These are phyloP conservation scores for Theileria equi DNA, from an alignment of 169 alveolate genomes.

Conservation along the genomic window DNA sequence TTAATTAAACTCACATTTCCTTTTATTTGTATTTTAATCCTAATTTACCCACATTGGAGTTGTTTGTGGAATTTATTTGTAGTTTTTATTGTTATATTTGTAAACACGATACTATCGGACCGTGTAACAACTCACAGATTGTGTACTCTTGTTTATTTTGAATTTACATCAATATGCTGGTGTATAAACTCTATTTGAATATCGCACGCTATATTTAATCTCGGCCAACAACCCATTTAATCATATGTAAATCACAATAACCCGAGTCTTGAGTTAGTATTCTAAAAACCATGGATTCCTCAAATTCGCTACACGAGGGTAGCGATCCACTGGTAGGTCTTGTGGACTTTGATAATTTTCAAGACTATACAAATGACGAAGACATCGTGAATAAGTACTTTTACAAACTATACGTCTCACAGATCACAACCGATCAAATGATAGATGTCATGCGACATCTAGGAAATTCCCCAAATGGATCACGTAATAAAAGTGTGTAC, in stretches of 20 bases:
- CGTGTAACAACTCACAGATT: slow-evolving; percentile 4
- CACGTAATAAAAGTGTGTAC: slow-evolving; percentile 68
- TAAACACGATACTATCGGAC: background rate
- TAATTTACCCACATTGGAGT: background rate
- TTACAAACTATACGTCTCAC: slow-evolving; percentile 72
- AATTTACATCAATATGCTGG: too few relatives aligned
- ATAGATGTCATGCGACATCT: slow-evolving; percentile 70
- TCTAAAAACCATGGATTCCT: slow-evolving; percentile 3
- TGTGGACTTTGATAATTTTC: slow-evolving; percentile 41
- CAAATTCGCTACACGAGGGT: background rate
- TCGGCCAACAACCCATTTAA: too few relatives aligned
- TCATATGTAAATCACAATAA: slow-evolving; percentile 7
- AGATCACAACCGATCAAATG: slow-evolving; percentile 71
- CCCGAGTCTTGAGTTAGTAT: background rate
- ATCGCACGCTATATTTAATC: background rate
- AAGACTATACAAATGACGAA: slow-evolving; percentile 55
- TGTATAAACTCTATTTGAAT: background rate
- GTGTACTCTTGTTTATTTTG: too few relatives aligned
- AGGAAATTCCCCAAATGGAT: slow-evolving; percentile 66
- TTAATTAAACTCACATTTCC: background rate
- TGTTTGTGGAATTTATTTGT: slow-evolving; percentile 1
- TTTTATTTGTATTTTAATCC: slow-evolving; percentile 3
- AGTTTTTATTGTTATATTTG: background rate
- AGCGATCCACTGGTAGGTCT: slow-evolving; percentile 30
- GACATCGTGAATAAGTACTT: slow-evolving; percentile 70